Conservation (phyloP, 2,329 filamentous ascomycete genomes). For the Onygena corvina region DNA sequence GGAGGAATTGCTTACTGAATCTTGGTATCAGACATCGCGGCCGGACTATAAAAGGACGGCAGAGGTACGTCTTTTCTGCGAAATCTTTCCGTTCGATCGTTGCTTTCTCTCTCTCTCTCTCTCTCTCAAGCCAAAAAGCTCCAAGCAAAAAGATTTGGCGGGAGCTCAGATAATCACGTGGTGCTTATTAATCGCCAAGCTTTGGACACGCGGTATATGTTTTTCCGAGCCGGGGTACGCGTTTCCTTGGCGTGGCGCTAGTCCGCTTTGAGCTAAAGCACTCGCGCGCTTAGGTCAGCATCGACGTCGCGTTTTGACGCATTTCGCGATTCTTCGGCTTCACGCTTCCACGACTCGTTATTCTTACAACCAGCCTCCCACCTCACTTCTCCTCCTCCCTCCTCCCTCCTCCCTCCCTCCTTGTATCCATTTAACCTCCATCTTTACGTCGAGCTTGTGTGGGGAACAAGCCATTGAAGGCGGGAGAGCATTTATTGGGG, state of each 20-base stretch:
- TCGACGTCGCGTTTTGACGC: neutral
- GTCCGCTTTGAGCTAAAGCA: neutral
- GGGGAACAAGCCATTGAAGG: neutral
- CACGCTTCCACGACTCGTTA: conserved; percentile 2
- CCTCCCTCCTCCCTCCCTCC: conserved; percentile 14
- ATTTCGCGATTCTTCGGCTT: neutral
- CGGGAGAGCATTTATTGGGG: neutral
- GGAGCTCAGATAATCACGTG: neutral
- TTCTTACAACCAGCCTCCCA: conserved; percentile 6
- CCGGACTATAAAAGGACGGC: conserved; percentile 21
- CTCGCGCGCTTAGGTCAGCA: conserved; percentile 9
- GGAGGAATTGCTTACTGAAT: conserved; percentile 48
- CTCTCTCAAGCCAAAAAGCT: neutral
- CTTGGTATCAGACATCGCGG: conserved; percentile 54
- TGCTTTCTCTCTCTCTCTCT: neutral
- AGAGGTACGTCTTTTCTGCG: conserved; percentile 9
- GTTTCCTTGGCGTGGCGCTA: conserved; percentile 30
- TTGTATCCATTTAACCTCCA: conserved; percentile 10
- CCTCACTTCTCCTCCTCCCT: conserved; percentile 7
- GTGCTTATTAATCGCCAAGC: neutral
- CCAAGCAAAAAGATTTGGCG: neutral
- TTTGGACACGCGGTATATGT: conserved; percentile 4
- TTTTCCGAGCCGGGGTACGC: conserved; percentile 19
- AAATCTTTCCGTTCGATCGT: neutral
- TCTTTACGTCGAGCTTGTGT: conserved; percentile 10